Percentiles rank a stretch among this genome's conserved stretches.
Conservation (phyloP, 192 early-diverging fungal species). For the Podila epicladia region DNA sequence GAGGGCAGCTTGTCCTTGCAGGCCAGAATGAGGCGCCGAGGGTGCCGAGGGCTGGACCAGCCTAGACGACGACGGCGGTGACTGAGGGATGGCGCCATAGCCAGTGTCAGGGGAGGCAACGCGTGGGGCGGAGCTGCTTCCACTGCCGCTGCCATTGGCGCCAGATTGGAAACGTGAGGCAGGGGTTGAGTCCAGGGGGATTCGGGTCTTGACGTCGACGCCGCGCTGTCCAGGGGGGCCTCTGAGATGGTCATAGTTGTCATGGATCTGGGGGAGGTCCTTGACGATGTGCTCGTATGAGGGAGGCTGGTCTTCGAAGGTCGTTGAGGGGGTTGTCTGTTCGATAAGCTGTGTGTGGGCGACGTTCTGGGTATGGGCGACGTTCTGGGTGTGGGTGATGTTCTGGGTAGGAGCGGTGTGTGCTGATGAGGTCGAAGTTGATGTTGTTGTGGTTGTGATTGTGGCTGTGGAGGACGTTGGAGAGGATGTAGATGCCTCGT, state of each 20-base stretch:
- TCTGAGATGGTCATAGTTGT: conserved; percentile 45
- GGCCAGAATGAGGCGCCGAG: conserved; percentile 18
- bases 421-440: neutral
- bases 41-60: neutral
- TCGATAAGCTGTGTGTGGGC: neutral
- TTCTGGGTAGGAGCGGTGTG: too few relatives aligned
- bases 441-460: conserved; percentile 1
- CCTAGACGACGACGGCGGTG: neutral
- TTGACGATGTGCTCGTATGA: conserved; percentile 30
- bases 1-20: conserved; percentile 18
- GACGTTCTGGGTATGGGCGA: neutral
- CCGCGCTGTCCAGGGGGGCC: conserved; percentile 46
- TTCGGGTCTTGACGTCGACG: conserved; percentile 41
- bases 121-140: neutral
- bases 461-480: neutral
- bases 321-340: neutral
- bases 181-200: conserved; percentile 24
- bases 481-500: neutral
- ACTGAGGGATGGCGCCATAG: conserved; percentile 5
- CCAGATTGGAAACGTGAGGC: conserved; percentile 10
- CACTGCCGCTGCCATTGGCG: conserved; percentile 3
- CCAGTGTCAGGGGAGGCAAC: neutral
- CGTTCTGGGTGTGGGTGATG: neutral
- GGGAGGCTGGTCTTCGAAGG: conserved; percentile 28
- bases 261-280: conserved; percentile 33